Conservation (phyloP, 176 grass and related monocot genomes). For the Bolboschoenus planiculmis region DNA sequence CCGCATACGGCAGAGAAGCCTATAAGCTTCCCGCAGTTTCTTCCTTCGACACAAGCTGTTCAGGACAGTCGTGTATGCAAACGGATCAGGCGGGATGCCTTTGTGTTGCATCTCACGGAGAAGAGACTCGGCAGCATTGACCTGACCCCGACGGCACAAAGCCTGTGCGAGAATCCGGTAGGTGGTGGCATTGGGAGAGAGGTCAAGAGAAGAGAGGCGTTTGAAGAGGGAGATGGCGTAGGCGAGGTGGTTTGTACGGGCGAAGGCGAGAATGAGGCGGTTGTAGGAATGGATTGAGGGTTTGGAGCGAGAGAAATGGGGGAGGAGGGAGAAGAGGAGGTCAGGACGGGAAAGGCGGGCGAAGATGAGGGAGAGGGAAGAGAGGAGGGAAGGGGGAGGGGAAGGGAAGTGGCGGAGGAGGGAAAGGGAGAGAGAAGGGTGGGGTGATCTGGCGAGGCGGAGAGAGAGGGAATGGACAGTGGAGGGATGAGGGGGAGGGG, state of each 20-base stretch:
- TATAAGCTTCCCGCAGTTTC: slow-evolving; percentile 60
- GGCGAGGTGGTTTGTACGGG: slow-evolving; percentile 40
- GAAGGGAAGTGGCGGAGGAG: slow-evolving; percentile 39
- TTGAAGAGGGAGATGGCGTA: slow-evolving; percentile 57
- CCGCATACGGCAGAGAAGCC: slow-evolving; percentile 72
- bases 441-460: slow-evolving; percentile 39
- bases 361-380: slow-evolving; percentile 44
- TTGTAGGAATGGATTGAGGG: slow-evolving; percentile 58
- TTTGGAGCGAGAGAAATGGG: slow-evolving; percentile 34
- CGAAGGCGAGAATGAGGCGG: slow-evolving; percentile 56
- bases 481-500: slow-evolving; percentile 26
- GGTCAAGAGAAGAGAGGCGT: slow-evolving; percentile 30
- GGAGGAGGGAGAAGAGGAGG: slow-evolving; percentile 37
- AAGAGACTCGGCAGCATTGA: slow-evolving; percentile 39
- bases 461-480: slow-evolving; percentile 43
- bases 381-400: slow-evolving; percentile 37
- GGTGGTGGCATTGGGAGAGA: slow-evolving; percentile 46
- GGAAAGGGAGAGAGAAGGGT: slow-evolving; percentile 46
- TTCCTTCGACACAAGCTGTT: slow-evolving; percentile 78
- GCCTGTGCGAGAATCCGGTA: slow-evolving; percentile 59
- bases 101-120: slow-evolving; percentile 81
- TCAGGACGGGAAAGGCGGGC: slow-evolving; percentile 40
- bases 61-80: slow-evolving; percentile 41
- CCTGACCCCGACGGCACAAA: slow-evolving; percentile 54
- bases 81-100: slow-evolving; percentile 48